Evolutionary conservation across 192 early-diverging fungal species (phyloP).

Genomic region (Coemansia sp.): DNA sequence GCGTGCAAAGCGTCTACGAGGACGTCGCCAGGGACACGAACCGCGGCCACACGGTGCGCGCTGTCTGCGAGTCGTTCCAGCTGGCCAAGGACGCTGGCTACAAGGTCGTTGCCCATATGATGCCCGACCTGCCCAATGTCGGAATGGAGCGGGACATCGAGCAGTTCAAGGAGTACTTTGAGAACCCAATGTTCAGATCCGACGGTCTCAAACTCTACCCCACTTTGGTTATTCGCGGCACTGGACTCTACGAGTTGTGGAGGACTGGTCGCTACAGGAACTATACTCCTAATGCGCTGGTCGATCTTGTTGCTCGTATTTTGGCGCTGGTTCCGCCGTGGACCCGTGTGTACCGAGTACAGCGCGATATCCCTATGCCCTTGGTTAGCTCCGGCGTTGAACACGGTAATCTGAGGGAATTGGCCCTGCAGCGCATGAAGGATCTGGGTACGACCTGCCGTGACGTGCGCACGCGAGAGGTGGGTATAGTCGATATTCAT

Average conservation of each 20-base stretch:
- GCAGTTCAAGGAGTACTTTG: constrained; percentile 98
- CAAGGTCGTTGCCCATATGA: constrained; percentile 99
- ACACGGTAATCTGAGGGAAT: constrained; percentile 94
- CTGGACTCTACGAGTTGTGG: constrained; percentile 98
- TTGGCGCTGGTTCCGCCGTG: constrained; percentile 97
- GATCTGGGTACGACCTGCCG: constrained; percentile 95
- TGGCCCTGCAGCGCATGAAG: constrained; percentile 93
- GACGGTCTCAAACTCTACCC: constrained; percentile 99
- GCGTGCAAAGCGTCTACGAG: constrained; percentile 99
- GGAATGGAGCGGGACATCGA: constrained; percentile 99
- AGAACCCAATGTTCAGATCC: constrained; percentile 97
- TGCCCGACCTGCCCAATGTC: constrained; percentile 99
- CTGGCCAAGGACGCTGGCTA: constrained; percentile 98
- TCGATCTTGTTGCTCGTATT: constrained; percentile 94
- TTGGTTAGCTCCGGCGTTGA: constrained; percentile 98
- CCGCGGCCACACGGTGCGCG: constrained; percentile 95
- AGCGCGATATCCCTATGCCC: constrained; percentile 99
- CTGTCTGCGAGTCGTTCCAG: constrained; percentile 97
- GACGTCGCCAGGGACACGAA: constrained; percentile 99
- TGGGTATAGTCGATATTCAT: constrained; percentile 98
- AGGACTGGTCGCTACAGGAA: constrained; percentile 96
- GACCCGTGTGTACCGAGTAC: constrained; percentile 98
- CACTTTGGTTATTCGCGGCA: constrained; percentile 98
- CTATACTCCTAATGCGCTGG: constrained; percentile 93
- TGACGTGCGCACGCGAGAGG: constrained; percentile 97